Evolutionary conservation across 2,329 filamentous ascomycete genomes (phyloP).

Genomic region (Clonostachys rhizophaga): DNA sequence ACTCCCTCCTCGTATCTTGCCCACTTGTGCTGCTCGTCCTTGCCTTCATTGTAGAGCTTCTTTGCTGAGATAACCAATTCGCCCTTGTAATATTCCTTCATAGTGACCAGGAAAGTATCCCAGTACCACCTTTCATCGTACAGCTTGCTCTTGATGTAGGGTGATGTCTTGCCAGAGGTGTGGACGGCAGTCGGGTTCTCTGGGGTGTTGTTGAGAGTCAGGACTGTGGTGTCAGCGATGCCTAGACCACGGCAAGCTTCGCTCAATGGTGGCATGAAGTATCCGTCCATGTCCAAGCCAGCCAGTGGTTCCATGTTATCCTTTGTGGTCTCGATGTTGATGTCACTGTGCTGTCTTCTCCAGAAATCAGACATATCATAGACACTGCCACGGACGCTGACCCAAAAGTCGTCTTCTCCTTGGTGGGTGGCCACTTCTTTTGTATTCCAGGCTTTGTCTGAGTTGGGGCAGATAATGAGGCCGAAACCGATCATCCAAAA

Average conservation of each 20-base stretch:
- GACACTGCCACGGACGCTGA: conserved; percentile 81
- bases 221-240: conserved; percentile 44
- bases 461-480: conserved; percentile 81
- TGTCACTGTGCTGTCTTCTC: conserved; percentile 79
- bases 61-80: conserved; percentile 68
- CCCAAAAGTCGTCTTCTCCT: conserved; percentile 75
- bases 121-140: conserved; percentile 71
- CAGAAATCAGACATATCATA: conserved; percentile 93
- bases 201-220: conserved; percentile 61
- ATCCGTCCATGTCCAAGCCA: conserved; percentile 75
- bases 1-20: conserved; percentile 70
- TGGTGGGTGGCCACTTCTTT: conserved; percentile 67
- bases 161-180: conserved; percentile 58
- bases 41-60: conserved; percentile 60
- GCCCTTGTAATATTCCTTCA: conserved; percentile 84
- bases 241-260: conserved; percentile 72
- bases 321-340: conserved; percentile 50
- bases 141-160: conserved; percentile 53
- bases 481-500: conserved; percentile 94
- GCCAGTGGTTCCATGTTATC: conserved; percentile 72
- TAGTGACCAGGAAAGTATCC: conserved; percentile 67
- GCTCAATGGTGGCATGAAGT: conserved; percentile 76
- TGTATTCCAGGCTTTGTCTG: conserved; percentile 79
- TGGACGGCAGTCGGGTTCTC: conserved; percentile 57
- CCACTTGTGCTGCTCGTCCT: conserved; percentile 68